Percentiles rank a stretch among this genome's conserved stretches.
These are phyloP conservation scores for Metarhizium anisopliae DNA, from an alignment of 2,329 filamentous ascomycete species.

Conservation along the genomic window DNA sequence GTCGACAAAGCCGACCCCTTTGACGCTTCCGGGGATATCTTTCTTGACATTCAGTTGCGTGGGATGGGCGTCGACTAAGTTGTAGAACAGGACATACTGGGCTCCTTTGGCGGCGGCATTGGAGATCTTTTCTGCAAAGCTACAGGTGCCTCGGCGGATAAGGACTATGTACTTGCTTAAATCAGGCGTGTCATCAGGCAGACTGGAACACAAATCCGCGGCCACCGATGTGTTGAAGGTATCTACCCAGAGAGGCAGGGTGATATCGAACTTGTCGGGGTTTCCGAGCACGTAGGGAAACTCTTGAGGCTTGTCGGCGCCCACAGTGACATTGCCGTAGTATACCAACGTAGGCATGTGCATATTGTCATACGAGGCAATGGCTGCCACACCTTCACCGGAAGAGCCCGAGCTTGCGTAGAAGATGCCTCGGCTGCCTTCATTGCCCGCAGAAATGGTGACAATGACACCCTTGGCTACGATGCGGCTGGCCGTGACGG, in stretches of 20 bases:
- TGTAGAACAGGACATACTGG: conserved; percentile 53
- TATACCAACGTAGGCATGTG: background rate
- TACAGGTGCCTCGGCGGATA: conserved; percentile 44
- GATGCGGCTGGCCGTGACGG: conserved; percentile 32
- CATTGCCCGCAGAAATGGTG: conserved; percentile 14
- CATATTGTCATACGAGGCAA: background rate
- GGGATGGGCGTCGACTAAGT: conserved; percentile 33
- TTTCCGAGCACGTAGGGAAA: conserved; percentile 32
- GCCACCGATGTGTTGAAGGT: conserved; percentile 28
- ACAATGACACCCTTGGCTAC: conserved; percentile 15
- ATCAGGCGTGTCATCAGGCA: conserved; percentile 41
- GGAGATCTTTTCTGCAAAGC: conserved; percentile 7
- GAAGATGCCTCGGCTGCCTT: conserved; percentile 16
- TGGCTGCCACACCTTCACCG: conserved; percentile 13
- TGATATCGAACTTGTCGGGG: conserved; percentile 27
- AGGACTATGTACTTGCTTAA: conserved; percentile 44
- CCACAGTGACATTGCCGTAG: background rate
- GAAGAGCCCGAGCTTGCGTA: background rate
- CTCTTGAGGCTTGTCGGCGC: background rate
- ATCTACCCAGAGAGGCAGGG: conserved; percentile 32
- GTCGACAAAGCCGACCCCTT: conserved; percentile 17
- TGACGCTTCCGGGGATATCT: conserved; percentile 18
- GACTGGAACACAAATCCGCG: conserved; percentile 38
- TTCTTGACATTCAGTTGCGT: background rate
- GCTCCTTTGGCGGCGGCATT: conserved; percentile 34